These are phyloP conservation scores for Mycena sanguinolenta DNA, from an alignment of 768 basidiomycete species.

Conservation along the genomic window DNA sequence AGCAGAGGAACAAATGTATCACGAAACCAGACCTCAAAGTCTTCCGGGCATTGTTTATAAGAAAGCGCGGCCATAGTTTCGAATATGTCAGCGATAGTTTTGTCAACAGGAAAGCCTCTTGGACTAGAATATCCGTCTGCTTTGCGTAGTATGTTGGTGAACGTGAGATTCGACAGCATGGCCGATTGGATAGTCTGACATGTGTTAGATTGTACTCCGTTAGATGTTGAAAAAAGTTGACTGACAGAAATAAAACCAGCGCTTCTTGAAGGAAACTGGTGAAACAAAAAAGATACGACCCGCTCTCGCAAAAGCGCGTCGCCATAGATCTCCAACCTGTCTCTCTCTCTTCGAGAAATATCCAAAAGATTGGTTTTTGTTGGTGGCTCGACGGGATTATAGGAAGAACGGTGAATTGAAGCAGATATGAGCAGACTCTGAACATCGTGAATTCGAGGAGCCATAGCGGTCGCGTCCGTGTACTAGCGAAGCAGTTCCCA, in stretches of 20 bases:
- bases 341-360: conserved; percentile 6
- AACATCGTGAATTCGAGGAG: conserved; percentile 14
- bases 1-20: conserved; percentile 28
- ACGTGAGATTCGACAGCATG: conserved; percentile 21
- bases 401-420: conserved; percentile 1
- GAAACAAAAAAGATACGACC: conserved; percentile 10
- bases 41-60: background rate
- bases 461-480: background rate
- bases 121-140: conserved; percentile 2
- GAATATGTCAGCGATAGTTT: conserved; percentile 23
- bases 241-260: conserved; percentile 26
- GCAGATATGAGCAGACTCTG: background rate
- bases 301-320: conserved; percentile 15
- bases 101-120: conserved; percentile 14
- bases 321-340: conserved; percentile 28
- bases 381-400: conserved; percentile 11
- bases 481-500: no score
- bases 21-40: conserved; percentile 19
- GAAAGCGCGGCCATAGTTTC: conserved; percentile 22
- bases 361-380: background rate
- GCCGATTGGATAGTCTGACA: conserved; percentile 11
- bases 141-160: conserved; percentile 24
- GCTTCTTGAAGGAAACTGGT: background rate
- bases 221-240: background rate
- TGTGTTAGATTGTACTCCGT: background rate